phyloP scores from a whole-genome alignment of 2,329 filamentous ascomycete genomes.

The Verticillium zaregamsianum region DNA sequence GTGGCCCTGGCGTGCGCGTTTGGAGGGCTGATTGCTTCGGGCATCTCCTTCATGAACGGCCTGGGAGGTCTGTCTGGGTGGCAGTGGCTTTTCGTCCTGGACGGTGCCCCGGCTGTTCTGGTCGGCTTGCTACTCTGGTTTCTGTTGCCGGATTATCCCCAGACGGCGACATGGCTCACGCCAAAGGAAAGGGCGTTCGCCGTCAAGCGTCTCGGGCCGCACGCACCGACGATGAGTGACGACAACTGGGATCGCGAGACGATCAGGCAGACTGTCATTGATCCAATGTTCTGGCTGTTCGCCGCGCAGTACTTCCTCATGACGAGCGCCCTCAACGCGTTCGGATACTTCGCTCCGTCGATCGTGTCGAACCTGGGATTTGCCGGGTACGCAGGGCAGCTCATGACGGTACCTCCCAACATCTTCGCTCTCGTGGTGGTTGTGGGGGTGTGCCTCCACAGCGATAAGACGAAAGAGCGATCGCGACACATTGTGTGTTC shows the following conservation, averaged over 20 bases:
- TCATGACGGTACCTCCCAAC: conserved; percentile 28
- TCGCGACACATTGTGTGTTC: conserved; percentile 21
- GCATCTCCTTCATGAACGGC: conserved; percentile 37
- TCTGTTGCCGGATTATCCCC: conserved; percentile 24
- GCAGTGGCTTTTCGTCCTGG: conserved; percentile 16
- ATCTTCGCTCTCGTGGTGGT: conserved; percentile 26
- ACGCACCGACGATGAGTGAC: conserved; percentile 23
- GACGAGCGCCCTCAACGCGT: conserved; percentile 24
- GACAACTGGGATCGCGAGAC: conserved; percentile 19
- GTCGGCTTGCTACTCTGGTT: conserved; percentile 22
- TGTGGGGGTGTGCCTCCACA: conserved; percentile 21
- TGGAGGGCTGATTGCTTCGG: conserved; percentile 52
- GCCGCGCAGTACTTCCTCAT: conserved; percentile 21
- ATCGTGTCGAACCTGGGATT: conserved; percentile 28
- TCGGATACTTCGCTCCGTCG: conserved; percentile 26
- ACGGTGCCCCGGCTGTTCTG: conserved; percentile 22
- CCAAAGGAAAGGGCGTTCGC: conserved; percentile 23
- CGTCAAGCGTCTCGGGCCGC: conserved; percentile 24
- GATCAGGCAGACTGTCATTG: conserved; percentile 23
- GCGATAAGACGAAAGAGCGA: conserved; percentile 21
- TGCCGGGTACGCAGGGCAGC: conserved; percentile 20
- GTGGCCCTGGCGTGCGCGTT: conserved; percentile 56
- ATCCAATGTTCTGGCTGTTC: conserved; percentile 26
- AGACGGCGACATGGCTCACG: conserved; percentile 24
- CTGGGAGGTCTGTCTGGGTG: conserved; percentile 6